Conservation (phyloP, 2,329 filamentous ascomycete species). For the Phaeosphaeria sp. region DNA sequence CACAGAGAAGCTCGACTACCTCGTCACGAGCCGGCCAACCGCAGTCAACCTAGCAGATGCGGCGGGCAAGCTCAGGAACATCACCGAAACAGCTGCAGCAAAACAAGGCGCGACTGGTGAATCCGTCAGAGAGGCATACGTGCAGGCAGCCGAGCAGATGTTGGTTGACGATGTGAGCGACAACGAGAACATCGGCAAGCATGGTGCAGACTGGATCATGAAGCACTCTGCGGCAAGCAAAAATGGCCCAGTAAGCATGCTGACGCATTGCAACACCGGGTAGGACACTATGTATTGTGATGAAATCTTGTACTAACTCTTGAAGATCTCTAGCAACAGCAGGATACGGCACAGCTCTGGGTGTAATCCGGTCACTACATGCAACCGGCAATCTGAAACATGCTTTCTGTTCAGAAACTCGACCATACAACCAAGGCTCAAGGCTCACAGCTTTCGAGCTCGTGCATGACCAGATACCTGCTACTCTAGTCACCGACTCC, state of each 20-base stretch:
- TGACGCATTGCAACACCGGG: conserved; percentile 99
- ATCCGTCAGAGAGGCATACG: conserved; percentile 72
- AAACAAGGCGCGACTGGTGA: conserved; percentile 54
- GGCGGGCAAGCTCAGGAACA: conserved; percentile 75
- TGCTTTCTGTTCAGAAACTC: conserved; percentile 95
- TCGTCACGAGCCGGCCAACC: conserved; percentile 88
- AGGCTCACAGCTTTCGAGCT: conserved; percentile 94
- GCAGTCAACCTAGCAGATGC: conserved; percentile 95
- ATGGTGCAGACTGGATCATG: conserved; percentile 84
- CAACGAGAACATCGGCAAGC: conserved; percentile 82
- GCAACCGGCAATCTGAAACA: conserved; percentile 71
- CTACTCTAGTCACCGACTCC: conserved; percentile 91
- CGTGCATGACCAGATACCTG: conserved; percentile 89
- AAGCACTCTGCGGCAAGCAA: conserved; percentile 60
- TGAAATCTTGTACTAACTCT: conserved; percentile 23
- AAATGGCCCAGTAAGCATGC: conserved; percentile 71
- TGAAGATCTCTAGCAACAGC: conserved; percentile 86
- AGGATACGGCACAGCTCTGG: conserved; percentile 94
- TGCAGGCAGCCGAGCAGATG: conserved; percentile 83
- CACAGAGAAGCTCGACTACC: conserved; percentile 78
- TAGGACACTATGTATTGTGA: conserved; percentile 42
- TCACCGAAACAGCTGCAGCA: conserved; percentile 61
- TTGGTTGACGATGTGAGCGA: conserved; percentile 84
- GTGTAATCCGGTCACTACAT: conserved; percentile 87
- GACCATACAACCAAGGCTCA: conserved; percentile 97